Percentiles rank a stretch among this genome's conserved stretches.
phyloP scores from a whole-genome alignment of 306 rosid species.

The Clitoria ternatea region DNA sequence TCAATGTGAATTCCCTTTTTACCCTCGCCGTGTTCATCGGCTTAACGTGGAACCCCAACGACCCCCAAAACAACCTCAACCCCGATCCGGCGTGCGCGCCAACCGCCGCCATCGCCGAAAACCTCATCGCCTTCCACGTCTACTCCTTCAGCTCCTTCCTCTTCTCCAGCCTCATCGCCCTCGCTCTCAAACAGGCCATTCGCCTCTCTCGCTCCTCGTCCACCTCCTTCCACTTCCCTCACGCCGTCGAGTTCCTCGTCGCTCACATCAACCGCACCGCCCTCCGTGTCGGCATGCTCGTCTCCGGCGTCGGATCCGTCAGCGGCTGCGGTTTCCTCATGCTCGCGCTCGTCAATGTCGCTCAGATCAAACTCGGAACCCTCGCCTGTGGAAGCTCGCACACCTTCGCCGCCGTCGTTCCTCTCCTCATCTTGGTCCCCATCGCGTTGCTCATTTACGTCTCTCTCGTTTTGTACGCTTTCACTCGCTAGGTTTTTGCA shows the following conservation, averaged over 20 bases:
- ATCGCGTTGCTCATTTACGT: conserved; percentile 51
- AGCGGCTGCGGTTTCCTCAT: conserved; percentile 61
- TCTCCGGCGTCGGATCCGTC: conserved; percentile 72
- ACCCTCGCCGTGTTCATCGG: conserved; percentile 88
- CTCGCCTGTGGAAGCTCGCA: conserved; percentile 60
- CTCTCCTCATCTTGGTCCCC: conserved; percentile 67
- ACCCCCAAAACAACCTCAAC: conserved; percentile 52
- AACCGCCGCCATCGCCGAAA: conserved; percentile 51
- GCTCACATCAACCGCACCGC: conserved; percentile 48
- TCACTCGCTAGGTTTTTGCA: conserved; percentile 49
- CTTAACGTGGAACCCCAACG: conserved; percentile 69
- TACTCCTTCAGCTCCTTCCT: conserved; percentile 98
- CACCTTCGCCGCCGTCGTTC: conserved; percentile 56
- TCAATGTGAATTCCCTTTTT: conserved; percentile 86
- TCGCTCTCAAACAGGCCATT: conserved; percentile 77
- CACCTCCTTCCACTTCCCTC: conserved; percentile 39
- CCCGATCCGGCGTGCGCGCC: conserved; percentile 41
- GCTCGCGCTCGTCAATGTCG: conserved; percentile 71
- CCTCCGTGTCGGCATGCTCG: conserved; percentile 72
- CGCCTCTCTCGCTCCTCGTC: conserved; percentile 56
- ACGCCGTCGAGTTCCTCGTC: conserved; percentile 45
- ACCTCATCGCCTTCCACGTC: conserved; percentile 80
- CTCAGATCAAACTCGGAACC: conserved; percentile 88
- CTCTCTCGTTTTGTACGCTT: conserved; percentile 61
- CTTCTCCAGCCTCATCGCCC: conserved; percentile 90